Base-by-base conservation (phyloP, 768 basidiomycete genomes). In the Tulasnella sp. region DNA sequence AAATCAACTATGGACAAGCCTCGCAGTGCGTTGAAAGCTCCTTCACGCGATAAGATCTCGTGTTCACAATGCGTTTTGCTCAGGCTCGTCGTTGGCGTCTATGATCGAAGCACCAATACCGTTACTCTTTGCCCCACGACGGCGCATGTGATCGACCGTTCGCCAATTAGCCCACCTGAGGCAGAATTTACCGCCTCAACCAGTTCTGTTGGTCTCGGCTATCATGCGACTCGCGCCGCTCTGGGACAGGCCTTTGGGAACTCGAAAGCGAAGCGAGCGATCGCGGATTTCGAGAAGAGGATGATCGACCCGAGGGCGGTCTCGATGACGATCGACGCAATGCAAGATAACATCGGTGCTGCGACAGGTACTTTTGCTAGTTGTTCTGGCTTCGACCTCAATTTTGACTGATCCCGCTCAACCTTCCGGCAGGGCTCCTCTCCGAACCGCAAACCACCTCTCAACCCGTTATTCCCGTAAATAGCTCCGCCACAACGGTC, bases 231-330 rank as follows among this genome's bases (percentile, higher is more conserved):
- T 16, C 64, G 64, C 31, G 64, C 64, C 12, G 64, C 64, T 69
- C 64, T 69, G 24, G 64, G 64, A 2, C 64, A 69, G 31, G 64
- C 64, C 28, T 69, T 69, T 28, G 64, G 64, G 64, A 69, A 69
- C 14, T 24, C 64, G 16, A 69, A 69, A 69, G 64, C 64, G 31
- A 69, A 69, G 14, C 64, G 64, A 16, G 64, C 24, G 18, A 69
- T 69, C 28, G 34, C n/a, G 5, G 64, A 28, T 37, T 24, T 2
- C 28, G 64, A 24, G 12, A 69, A 69, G 28, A 9, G 64, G 64
- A 69, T 31, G 31, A 69, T 69, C 18, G 64, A 69, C 18, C 64
- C 64, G 12, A 69, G 64, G 12, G 64, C 64, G 31, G 64, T 69
- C 31, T 69, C 64, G 31, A 31, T 37, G 64, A 69, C 64, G 18